Conservation (phyloP, 1,139 yeast species). For the Saccharomycopsis hybrid region DNA sequence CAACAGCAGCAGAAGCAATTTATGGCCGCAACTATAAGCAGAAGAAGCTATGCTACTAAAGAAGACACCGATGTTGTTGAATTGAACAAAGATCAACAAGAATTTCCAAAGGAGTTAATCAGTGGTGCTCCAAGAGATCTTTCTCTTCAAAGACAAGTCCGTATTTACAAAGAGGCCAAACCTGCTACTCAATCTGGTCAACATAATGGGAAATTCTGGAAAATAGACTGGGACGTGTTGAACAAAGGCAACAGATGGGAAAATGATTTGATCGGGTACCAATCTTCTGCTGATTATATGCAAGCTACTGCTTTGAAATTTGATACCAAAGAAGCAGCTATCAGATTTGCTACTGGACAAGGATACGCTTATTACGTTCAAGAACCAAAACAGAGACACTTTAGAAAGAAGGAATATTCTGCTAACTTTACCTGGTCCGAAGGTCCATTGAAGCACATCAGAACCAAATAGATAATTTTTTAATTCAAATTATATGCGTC, state of each 20-base stretch:
- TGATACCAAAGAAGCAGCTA: slow-evolving; percentile 69
- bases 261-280: slow-evolving; percentile 83
- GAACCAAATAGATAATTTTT: slow-evolving; percentile 51
- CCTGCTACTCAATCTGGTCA: slow-evolving; percentile 69
- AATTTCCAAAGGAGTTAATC: slow-evolving; percentile 49
- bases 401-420: slow-evolving; percentile 71
- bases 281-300: slow-evolving; percentile 76
- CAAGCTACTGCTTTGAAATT: slow-evolving; percentile 79
- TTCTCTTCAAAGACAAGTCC: slow-evolving; percentile 57
- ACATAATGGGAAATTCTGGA: slow-evolving; percentile 56
- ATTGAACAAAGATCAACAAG: slow-evolving; percentile 24
- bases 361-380: slow-evolving; percentile 83
- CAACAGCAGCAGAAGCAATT: too few relatives aligned
- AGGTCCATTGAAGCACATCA: slow-evolving; percentile 72
- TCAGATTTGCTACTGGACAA: slow-evolving; percentile 74
- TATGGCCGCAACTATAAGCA: too few relatives aligned
- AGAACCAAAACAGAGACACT: slow-evolving; percentile 71
- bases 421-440: slow-evolving; percentile 63
- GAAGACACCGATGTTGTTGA: slow-evolving; percentile 10
- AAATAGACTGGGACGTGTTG: slow-evolving; percentile 77
- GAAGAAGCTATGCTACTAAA: too few relatives aligned
- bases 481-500: neutral
- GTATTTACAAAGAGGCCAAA: slow-evolving; percentile 73
- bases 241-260: slow-evolving; percentile 84
- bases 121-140: slow-evolving; percentile 79